Conservation (phyloP, 192 early-diverging fungal species). For the Coemansia sp. region DNA sequence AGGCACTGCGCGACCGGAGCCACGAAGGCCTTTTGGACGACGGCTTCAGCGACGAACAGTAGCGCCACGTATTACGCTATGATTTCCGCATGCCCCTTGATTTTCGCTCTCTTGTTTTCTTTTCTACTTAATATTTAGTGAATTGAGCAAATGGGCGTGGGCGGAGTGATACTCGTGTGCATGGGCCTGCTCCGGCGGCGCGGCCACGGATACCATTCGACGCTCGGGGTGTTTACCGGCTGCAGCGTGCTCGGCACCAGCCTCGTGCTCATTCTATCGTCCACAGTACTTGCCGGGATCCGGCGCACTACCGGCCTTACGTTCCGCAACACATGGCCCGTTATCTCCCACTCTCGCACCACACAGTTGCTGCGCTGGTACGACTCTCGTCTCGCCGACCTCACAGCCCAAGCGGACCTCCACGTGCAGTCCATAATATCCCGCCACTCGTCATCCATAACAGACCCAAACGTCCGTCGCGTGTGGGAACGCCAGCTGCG, state of each 20-base stretch:
- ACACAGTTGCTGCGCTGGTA: slow-evolving; percentile 31
- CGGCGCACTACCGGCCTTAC: slow-evolving; percentile 42
- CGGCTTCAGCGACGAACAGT: neutral
- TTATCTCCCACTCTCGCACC: slow-evolving; percentile 11
- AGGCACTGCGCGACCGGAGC: neutral
- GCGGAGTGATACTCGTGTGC: neutral
- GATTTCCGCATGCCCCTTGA: neutral
- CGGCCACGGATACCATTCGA: neutral
- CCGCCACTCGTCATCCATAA: slow-evolving; percentile 10
- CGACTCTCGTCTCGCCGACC: slow-evolving; percentile 22
- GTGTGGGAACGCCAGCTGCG: slow-evolving; percentile 42
- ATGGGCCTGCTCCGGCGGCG: slow-evolving; percentile 13
- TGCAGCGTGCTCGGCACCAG: slow-evolving; percentile 2
- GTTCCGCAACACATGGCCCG: slow-evolving; percentile 16
- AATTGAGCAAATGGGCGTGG: slow-evolving; percentile 7
- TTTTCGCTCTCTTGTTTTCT: neutral
- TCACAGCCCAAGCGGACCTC: slow-evolving; percentile 21
- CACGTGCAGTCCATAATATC: slow-evolving; percentile 7
- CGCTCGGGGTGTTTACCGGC: neutral
- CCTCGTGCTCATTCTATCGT: slow-evolving; percentile 8
- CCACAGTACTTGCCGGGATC: slow-evolving; percentile 29
- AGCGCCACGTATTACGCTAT: neutral
- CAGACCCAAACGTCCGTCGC: slow-evolving; percentile 11
- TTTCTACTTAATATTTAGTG: neutral
- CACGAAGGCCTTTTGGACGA: neutral